A percentile compares a stretch with the other conserved stretches of the same genome.
Evolutionary conservation across 257 asterid genomes (phyloP).

Genomic region (Solanum neorickii): DNA sequence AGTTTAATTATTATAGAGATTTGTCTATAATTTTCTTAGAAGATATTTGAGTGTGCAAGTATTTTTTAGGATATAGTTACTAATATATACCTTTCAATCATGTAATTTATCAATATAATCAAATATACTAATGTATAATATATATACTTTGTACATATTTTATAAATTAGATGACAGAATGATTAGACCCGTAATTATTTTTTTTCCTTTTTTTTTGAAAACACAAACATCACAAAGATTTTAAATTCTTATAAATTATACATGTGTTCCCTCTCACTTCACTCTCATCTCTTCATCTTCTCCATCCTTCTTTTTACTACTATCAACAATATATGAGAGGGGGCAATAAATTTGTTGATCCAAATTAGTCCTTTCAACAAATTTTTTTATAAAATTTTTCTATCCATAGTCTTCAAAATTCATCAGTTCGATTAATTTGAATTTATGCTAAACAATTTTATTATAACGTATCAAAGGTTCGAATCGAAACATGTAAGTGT

Average conservation of each 20-base stretch:
- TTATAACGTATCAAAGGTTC: neutral
- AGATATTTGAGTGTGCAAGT: neutral
- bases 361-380: neutral
- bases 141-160: neutral
- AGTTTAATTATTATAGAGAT: neutral
- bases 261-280: neutral
- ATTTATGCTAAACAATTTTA: neutral
- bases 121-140: neutral
- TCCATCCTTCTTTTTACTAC: neutral
- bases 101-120: neutral
- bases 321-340: neutral
- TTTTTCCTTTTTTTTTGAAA: no score
- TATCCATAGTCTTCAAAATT: neutral
- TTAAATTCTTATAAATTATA: neutral
- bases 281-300: neutral
- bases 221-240: neutral
- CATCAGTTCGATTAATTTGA: neutral
- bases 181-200: neutral
- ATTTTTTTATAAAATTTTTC: neutral
- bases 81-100: neutral
- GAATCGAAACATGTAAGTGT: neutral
- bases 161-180: neutral
- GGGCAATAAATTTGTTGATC: neutral
- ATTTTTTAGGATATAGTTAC: neutral
- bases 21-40: neutral